phyloP scores from a whole-genome alignment of 345 rosid species.

The Rhodamnia rubescens region DNA sequence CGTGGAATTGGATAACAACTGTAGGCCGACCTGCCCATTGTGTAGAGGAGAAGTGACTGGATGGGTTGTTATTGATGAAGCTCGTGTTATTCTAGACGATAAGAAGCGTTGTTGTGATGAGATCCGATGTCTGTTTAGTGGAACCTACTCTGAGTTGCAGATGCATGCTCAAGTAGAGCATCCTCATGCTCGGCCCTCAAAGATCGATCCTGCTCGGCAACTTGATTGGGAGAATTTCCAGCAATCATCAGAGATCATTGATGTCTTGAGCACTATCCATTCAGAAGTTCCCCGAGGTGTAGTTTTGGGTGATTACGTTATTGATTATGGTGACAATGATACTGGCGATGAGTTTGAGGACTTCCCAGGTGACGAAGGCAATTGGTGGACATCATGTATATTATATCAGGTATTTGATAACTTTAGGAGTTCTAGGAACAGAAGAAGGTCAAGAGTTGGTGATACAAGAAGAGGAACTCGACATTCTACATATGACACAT shows the following conservation, averaged over 20 bases:
- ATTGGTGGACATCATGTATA: slow-evolving; percentile 97
- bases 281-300: slow-evolving; percentile 94
- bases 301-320: slow-evolving; percentile 94
- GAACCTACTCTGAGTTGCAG: slow-evolving; percentile 54
- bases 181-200: slow-evolving; percentile 83
- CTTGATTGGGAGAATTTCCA: slow-evolving; percentile 98
- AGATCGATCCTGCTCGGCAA: slow-evolving; percentile 78
- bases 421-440: slow-evolving; percentile 74
- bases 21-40: slow-evolving; percentile 68
- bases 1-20: slow-evolving; percentile 24
- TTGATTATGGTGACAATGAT: slow-evolving; percentile 89
- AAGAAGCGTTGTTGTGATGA: slow-evolving; percentile 81
- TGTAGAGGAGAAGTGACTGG: slow-evolving; percentile 95
- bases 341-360: slow-evolving; percentile 85
- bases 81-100: slow-evolving; percentile 61
- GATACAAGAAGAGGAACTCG: slow-evolving; percentile 71
- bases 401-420: slow-evolving; percentile 81
- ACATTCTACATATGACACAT: slow-evolving; percentile 50
- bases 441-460: slow-evolving; percentile 71
- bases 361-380: slow-evolving; percentile 64
- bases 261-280: slow-evolving; percentile 93
- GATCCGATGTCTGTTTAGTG: slow-evolving; percentile 44
- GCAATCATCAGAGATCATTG: slow-evolving; percentile 91
- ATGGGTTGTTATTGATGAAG: slow-evolving; percentile 63
- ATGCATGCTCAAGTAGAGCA: slow-evolving; percentile 70